Percentiles rank a stretch among this genome's conserved stretches.
These are phyloP conservation scores for Xerocomus cyaneibrunnescens DNA, from an alignment of 1,284 basidiomycete species.

Conservation along the genomic window DNA sequence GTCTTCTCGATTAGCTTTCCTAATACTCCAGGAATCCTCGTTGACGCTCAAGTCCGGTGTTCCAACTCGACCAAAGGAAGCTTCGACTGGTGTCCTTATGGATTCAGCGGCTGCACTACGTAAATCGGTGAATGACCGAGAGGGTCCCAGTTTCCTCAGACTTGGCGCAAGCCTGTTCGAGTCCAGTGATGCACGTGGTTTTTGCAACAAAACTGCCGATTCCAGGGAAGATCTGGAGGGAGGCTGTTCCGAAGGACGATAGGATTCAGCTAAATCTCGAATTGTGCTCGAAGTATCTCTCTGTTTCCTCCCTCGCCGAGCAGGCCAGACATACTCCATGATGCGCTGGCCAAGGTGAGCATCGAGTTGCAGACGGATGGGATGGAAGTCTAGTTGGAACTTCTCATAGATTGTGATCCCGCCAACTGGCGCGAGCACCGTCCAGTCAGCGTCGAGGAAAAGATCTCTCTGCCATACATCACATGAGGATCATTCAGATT, in stretches of 20 bases:
- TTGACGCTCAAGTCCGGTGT: slow-evolving; percentile 23
- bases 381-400: slow-evolving; percentile 83
- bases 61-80: slow-evolving; percentile 16
- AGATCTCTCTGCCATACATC: slow-evolving; percentile 49
- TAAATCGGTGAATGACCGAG: slow-evolving; percentile 71
- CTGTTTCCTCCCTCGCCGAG: slow-evolving; percentile 48
- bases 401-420: slow-evolving; percentile 91
- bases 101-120: slow-evolving; percentile 47
- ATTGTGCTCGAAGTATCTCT: not conserved
- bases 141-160: slow-evolving; percentile 54
- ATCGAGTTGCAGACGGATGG: slow-evolving; percentile 86
- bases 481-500: slow-evolving; percentile 7
- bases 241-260: slow-evolving; percentile 14
- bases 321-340: slow-evolving; percentile 88
- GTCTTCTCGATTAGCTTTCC: slow-evolving; percentile 21
- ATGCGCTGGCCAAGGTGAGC: slow-evolving; percentile 79
- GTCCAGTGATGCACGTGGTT: slow-evolving; percentile 33
- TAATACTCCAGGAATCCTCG: slow-evolving; percentile 26
- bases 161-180: slow-evolving; percentile 31
- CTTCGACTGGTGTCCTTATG: slow-evolving; percentile 24
- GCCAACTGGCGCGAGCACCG: slow-evolving; percentile 84
- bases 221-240: slow-evolving; percentile 44
- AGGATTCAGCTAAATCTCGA: slow-evolving; percentile 25
- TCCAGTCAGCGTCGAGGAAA: slow-evolving; percentile 77
- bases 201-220: slow-evolving; percentile 40